phyloP scores from a whole-genome alignment of 75 land plant species.

The Sequoiadendron giganteum region DNA sequence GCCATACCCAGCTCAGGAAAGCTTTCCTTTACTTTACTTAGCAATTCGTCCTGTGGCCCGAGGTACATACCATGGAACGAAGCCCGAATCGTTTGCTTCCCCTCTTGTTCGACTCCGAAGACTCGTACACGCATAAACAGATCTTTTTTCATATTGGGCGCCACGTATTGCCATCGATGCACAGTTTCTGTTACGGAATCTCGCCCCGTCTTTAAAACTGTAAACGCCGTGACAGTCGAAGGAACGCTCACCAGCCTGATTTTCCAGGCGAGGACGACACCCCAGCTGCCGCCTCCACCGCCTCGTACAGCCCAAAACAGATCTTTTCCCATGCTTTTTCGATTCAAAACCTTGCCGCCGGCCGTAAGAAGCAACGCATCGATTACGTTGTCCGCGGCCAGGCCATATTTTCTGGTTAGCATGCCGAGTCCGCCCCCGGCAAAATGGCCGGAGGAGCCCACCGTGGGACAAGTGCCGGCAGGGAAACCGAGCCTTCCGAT shows the following conservation, averaged over 20 bases:
- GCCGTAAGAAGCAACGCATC: slow-evolving; percentile 28
- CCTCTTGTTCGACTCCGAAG: background rate
- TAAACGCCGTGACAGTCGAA: slow-evolving; percentile 3
- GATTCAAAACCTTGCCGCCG: background rate
- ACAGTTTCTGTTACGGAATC: background rate
- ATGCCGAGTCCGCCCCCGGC: slow-evolving; percentile 52
- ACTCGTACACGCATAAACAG: background rate
- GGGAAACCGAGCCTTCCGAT: slow-evolving; percentile 23
- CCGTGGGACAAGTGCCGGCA: slow-evolving; percentile 43
- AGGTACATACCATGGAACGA: slow-evolving; percentile 7
- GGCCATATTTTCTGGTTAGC: slow-evolving; percentile 36
- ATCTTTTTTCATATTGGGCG: background rate
- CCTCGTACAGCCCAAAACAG: slow-evolving; percentile 5
- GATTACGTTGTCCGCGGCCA: slow-evolving; percentile 48
- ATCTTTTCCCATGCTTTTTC: background rate
- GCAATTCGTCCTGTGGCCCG: background rate
- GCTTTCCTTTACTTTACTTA: background rate
- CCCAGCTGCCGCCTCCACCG: slow-evolving; percentile 21
- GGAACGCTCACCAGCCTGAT: slow-evolving; percentile 3
- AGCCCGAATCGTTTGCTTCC: background rate
- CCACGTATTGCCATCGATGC: background rate
- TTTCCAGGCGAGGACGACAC: slow-evolving; percentile 18
- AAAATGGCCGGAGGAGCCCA: slow-evolving; percentile 42
- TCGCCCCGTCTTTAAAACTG: background rate
- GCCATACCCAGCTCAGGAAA: slow-evolving; percentile 13